Base-by-base conservation (phyloP, 768 basidiomycete genomes). In the Suillus alpinus region DNA sequence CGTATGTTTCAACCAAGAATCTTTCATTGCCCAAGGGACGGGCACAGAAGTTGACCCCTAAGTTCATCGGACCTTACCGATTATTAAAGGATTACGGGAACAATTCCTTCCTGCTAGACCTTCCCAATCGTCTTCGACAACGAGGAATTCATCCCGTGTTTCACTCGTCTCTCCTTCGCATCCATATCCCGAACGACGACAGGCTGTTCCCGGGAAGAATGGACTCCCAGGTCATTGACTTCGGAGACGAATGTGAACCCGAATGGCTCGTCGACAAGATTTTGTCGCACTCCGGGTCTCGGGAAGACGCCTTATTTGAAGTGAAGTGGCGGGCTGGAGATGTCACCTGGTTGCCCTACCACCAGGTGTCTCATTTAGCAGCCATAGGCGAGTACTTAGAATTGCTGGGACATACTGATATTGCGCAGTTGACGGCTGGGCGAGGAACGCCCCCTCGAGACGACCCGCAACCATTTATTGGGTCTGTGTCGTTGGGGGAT, bases 1-100 rank as follows among this genome's bases (percentile, higher is more conserved):
- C 75, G 0, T 79, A 77, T 41, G 44, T 81, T 4, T 75, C 76
- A 0, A 78, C 77, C 0, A 61, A 73, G 41, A 77, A 80, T 60
- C 60, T 51, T 23, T 0, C 57, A 65, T 0, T 67, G 72, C 20
- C 77, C 77, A 59, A 68, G 59, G 34, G 75, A 76, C 59, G 77
- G 73, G 75, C 72, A 69, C 6, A 37, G 7, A 74, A 74, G 55
- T 52, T 74, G 0, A 44, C 59, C 0, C 73, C 73, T 0, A 70
- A 71, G 50, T 74, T 57, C 43, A 67, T 74, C 47, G 73, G 73
- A 3, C 73, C 73, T 9, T 73, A 66, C 59, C n/a, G 20, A 8
- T 63, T 74, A 18, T 3, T 58, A 1, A 39, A 60, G 18, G 65
- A 66, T 18, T 65, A 67, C 20, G 31, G 56, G 0, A 63, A 67